phyloP scores from a whole-genome alignment of 306 rosid species.

The Quercus robur region DNA sequence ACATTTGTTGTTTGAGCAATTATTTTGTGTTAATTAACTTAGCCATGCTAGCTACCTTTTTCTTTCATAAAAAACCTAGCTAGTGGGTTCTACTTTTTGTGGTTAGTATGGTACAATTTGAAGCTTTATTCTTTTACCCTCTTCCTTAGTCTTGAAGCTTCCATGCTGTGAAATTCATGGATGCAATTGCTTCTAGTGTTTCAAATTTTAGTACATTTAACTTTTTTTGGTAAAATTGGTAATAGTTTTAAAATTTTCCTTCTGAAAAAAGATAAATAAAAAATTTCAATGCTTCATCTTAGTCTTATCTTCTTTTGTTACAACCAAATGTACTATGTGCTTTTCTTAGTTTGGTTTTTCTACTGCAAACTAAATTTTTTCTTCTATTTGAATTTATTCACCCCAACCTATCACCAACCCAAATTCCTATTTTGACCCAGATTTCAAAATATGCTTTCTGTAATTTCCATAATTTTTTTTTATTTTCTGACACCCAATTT shows the following conservation, averaged over 20 bases:
- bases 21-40: neutral
- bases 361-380: neutral
- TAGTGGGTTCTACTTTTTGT: neutral
- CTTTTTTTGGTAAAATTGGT: no score
- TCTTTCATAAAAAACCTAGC: neutral
- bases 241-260: no score
- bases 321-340: neutral
- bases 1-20: neutral
- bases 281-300: neutral
- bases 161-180: neutral
- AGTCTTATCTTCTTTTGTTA: neutral
- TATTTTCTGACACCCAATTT: slow-evolving; percentile 33
- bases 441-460: slow-evolving; percentile 19
- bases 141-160: neutral
- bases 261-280: no score
- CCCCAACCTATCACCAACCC: slow-evolving; percentile 27
- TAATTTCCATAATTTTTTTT: slow-evolving; percentile 33
- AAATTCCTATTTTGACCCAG: neutral
- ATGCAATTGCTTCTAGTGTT: neutral
- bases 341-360: neutral
- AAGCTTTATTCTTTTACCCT: neutral
- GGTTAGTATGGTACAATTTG: neutral
- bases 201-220: no score
- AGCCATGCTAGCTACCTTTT: neutral
- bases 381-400: neutral